Percentiles rank a stretch among this genome's conserved stretches.
phyloP scores from a whole-genome alignment of 306 rosid genomes.

The Pyrus communis region DNA sequence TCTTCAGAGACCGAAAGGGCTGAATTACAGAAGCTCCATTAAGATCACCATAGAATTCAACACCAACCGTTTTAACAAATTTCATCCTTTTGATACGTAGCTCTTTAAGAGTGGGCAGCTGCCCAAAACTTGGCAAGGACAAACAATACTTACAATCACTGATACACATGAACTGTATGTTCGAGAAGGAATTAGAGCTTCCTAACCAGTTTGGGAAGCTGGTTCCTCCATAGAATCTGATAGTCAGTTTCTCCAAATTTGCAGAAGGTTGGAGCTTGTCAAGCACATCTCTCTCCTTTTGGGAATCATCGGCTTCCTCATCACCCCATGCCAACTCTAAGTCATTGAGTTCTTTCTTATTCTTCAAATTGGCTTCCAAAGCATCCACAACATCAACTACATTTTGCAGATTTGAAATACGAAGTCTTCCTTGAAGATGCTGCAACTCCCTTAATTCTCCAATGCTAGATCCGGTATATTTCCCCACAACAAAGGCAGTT shows the following conservation, averaged over 20 bases:
- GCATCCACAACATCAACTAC: neutral
- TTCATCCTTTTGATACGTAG: rapidly evolving
- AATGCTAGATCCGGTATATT: neutral
- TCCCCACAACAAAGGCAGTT: neutral
- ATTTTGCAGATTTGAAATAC: neutral
- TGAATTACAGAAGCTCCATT: too few species aligned
- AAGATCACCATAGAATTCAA: too few species aligned
- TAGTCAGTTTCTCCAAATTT: neutral
- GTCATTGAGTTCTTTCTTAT: neutral
- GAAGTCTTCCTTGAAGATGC: neutral
- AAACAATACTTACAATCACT: neutral
- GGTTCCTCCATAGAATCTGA: neutral
- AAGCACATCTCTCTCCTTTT: neutral
- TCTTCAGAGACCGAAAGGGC: neutral
- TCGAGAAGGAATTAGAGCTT: neutral
- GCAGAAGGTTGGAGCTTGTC: neutral
- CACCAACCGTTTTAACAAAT: too few species aligned
- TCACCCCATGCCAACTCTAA: neutral
- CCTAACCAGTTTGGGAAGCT: conserved; percentile 16
- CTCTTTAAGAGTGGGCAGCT: conserved; percentile 3
- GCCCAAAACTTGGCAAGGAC: conserved; percentile 3
- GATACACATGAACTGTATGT: neutral
- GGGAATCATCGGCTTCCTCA: neutral
- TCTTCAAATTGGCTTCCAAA: neutral
- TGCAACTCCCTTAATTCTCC: neutral